Evolutionary conservation across 148 eudicot genomes (phyloP), one percentile per base, ranked within the genome.

Genomic region (Amaranthus cruentus): DNA sequence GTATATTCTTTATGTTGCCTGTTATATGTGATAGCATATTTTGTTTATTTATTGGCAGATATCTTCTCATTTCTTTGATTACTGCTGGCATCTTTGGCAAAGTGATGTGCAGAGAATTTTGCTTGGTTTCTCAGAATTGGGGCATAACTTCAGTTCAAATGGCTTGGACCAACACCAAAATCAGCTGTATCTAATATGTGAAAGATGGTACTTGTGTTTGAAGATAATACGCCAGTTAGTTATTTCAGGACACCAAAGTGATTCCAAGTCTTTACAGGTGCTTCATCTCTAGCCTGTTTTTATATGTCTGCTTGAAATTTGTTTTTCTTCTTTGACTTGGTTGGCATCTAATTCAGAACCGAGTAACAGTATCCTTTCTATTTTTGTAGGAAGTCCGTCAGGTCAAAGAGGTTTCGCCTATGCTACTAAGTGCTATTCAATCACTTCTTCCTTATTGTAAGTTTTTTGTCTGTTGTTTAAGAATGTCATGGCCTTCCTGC

Each of bases 1-100:
- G 6, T 7, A 12, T 50, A 28, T 54, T 12, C 9, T 13, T 47
- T 47, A 11, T 53, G 5, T 54, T 46, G 74, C 70, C 72, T 77
- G 68, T 79, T 13, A 55, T 76, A n/a, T 77, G 68, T 79, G 18
- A 55, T 76, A n/a, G 10, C 62, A 28, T 74, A 15, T 65, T 65
- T 55, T 74, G 62, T 62, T 78, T 75, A 55, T 77, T 76, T 74
- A 55, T 79, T 84, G 84, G 84, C 97, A 96, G 99, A 96, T 96
- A 87, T 85, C 96, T 50, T 84, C 97, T 75, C 96, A 92, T 69
- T 90, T 96, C 82, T 96, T 96, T 76, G 94, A 96, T 75, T 96
- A 90, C 80, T 79, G 96, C 85, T 96, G 99, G 99, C 90, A 85
- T 81, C 94, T 96, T 62, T 90, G 99, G 96, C 97, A 92, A 87